Percentiles rank a stretch among this genome's conserved stretches.
Conservation (phyloP, 2,329 filamentous ascomycete genomes). For the Monosporascus ibericus region DNA sequence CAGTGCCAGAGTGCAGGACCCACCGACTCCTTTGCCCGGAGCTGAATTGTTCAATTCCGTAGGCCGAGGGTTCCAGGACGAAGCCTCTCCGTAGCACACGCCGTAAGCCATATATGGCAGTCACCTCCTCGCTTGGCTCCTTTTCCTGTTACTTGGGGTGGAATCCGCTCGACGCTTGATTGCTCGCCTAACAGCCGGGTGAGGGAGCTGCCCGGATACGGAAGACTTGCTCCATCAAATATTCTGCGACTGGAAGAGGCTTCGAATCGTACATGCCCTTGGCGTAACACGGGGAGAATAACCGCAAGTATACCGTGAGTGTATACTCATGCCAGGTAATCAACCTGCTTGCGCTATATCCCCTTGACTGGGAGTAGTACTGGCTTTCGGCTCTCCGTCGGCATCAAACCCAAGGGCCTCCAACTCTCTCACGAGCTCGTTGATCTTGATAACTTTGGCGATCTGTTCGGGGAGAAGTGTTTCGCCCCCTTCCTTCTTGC, state of each 20-base stretch:
- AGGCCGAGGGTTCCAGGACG: too few species aligned
- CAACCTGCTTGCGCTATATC: slow-evolving; percentile 10
- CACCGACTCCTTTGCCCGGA: too few species aligned
- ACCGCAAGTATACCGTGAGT: background rate
- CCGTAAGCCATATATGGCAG: background rate
- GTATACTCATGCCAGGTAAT: background rate
- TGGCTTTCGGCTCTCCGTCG: slow-evolving; percentile 56
- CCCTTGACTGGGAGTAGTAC: slow-evolving; percentile 1
- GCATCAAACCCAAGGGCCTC: slow-evolving; percentile 78
- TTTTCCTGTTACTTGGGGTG: background rate
- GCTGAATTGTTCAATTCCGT: too few species aligned
- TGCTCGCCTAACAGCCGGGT: background rate
- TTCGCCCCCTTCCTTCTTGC: slow-evolving; percentile 85
- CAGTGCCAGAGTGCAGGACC: too few species aligned
- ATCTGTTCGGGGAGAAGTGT: slow-evolving; percentile 86
- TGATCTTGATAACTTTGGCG: slow-evolving; percentile 95
- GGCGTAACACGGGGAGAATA: background rate
- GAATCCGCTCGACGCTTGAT: background rate
- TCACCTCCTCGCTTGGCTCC: background rate
- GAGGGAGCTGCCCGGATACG: background rate
- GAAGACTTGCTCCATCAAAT: background rate
- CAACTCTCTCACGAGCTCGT: slow-evolving; percentile 83
- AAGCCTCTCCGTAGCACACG: too few species aligned
- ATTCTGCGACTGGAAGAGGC: background rate
- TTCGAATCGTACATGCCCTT: background rate